Conservation (phyloP, 2,329 filamentous ascomycete genomes). For the Sphaerulina vaccinii region DNA sequence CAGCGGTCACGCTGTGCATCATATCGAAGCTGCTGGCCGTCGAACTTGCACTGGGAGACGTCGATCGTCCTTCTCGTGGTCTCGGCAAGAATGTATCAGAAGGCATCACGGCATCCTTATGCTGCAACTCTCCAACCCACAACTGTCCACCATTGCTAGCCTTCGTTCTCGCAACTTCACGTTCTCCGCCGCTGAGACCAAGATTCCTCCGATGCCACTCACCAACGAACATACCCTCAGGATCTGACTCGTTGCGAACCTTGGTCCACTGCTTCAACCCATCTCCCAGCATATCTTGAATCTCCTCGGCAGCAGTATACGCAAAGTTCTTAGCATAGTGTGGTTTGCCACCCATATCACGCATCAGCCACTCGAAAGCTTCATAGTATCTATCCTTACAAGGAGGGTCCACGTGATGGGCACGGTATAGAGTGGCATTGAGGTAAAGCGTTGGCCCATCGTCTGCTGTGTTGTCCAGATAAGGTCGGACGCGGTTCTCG, state of each 20-base stretch:
- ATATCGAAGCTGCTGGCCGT: constrained; percentile 46
- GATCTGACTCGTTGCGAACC: constrained; percentile 69
- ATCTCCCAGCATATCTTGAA: constrained; percentile 68
- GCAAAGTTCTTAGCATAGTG: constrained; percentile 95
- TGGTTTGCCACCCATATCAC: constrained; percentile 74
- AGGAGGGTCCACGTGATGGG: constrained; percentile 74
- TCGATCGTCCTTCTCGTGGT: constrained; percentile 12
- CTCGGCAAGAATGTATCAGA: constrained; percentile 19
- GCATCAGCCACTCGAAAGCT: constrained; percentile 89
- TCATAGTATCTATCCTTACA: constrained; percentile 77
- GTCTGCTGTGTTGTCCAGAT: constrained; percentile 68
- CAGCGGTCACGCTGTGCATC: constrained; percentile 47
- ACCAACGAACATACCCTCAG: constrained; percentile 83
- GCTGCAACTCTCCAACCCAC: constrained; percentile 33
- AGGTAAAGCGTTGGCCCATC: constrained; percentile 78
- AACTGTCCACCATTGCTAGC: constrained; percentile 47
- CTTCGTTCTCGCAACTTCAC: constrained; percentile 37
- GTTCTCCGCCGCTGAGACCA: constrained; percentile 46
- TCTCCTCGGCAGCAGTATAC: constrained; percentile 56
- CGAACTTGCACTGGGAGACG: constrained; percentile 30
- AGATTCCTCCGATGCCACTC: constrained; percentile 81
- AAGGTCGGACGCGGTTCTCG: constrained; percentile 54
- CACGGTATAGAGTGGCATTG: constrained; percentile 85
- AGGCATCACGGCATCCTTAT: constrained; percentile 4
- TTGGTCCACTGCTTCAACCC: constrained; percentile 65